Conservation (phyloP, 768 basidiomycete genomes). For the Boletus reticulatus region DNA sequence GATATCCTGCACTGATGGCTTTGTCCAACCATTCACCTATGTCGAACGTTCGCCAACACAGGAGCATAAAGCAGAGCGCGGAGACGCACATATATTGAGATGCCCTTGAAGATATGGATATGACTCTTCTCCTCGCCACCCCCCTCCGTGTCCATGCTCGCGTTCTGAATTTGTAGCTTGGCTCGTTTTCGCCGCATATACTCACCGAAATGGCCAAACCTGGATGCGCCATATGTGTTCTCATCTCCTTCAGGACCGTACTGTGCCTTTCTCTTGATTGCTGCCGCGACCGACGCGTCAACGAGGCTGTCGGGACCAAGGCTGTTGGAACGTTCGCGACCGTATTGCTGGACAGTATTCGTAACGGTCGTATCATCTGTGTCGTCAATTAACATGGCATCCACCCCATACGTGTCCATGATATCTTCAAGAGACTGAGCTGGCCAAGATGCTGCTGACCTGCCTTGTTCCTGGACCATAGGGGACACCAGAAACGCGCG, state of each 20-base stretch:
- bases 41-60: neutral
- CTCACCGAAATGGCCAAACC: constrained; percentile 81
- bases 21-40: constrained; percentile 89
- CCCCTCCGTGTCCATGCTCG: constrained; percentile 30
- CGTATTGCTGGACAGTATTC: constrained; percentile 37
- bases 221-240: constrained; percentile 69
- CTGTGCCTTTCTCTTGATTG: constrained; percentile 19
- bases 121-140: constrained; percentile 31
- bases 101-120: constrained; percentile 68
- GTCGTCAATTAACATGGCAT: constrained; percentile 7
- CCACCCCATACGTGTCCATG: constrained; percentile 25
- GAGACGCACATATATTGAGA: constrained; percentile 79
- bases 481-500: no score
- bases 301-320: neutral
- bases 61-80: neutral
- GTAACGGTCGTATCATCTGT: constrained; percentile 13
- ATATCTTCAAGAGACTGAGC: constrained; percentile 26
- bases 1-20: constrained; percentile 83
- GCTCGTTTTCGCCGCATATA: constrained; percentile 91
- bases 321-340: constrained; percentile 29
- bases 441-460: neutral
- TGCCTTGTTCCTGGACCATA: no score
- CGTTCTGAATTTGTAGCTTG: constrained; percentile 84
- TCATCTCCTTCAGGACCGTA: constrained; percentile 32
- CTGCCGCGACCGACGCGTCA: constrained; percentile 3